phyloP scores from a whole-genome alignment of 257 asterid genomes.

The Fraxinus cuspidata region DNA sequence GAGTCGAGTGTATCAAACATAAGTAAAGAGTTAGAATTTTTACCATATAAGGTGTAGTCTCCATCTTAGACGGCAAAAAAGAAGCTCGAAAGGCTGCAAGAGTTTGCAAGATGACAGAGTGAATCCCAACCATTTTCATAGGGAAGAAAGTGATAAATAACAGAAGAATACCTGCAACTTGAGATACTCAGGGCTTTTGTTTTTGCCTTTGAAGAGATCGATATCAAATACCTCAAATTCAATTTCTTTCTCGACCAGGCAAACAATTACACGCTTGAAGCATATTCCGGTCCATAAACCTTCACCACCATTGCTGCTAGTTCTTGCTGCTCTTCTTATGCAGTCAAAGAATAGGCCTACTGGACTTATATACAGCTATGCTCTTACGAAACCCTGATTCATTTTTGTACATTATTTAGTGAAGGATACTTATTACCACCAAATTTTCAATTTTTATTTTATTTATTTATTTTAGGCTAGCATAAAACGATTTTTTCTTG shows the following conservation, averaged over 20 bases:
- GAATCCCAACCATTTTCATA: neutral
- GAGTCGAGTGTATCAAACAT: neutral
- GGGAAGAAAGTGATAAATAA: neutral
- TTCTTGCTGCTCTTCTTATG: neutral
- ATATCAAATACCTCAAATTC: conserved; percentile 25
- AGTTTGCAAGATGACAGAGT: neutral
- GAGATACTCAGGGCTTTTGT: conserved; percentile 23
- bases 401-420: neutral
- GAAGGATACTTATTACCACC: neutral
- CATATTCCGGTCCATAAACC: conserved; percentile 32
- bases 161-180: conserved; percentile 27
- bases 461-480: too few relatives aligned
- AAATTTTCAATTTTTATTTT: neutral
- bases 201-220: conserved; percentile 29
- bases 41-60: conserved; percentile 52
- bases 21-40: neutral
- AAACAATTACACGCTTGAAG: conserved; percentile 32
- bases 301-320: conserved; percentile 40
- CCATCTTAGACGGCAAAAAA: conserved; percentile 57
- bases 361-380: neutral
- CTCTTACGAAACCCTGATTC: neutral
- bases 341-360: neutral
- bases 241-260: conserved; percentile 30
- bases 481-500: too few relatives aligned
- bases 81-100: conserved; percentile 52